Conservation (phyloP, 805 yeast genomes). For the Komagataella populi region DNA sequence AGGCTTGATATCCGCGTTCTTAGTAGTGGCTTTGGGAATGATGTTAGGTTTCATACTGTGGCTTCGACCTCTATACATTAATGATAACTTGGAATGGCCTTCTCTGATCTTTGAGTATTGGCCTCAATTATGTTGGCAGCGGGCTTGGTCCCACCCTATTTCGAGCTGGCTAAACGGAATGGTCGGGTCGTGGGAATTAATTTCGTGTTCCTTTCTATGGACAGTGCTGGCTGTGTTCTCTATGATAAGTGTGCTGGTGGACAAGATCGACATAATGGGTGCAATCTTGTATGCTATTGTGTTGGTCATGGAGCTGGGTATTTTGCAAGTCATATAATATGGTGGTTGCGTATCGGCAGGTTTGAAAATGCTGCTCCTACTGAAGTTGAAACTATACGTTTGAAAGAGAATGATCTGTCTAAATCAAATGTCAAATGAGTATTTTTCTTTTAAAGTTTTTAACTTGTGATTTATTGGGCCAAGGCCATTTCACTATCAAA, state of each 20-base stretch:
- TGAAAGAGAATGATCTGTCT: background rate
- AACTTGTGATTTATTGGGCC: background rate
- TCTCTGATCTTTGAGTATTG: constrained; percentile 55
- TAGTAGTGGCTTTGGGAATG: constrained; percentile 23
- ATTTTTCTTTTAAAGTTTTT: no score
- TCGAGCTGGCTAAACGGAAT: constrained; percentile 62
- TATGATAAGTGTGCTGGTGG: constrained; percentile 36
- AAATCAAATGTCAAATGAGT: background rate
- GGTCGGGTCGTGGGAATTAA: constrained; percentile 88
- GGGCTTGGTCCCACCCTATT: constrained; percentile 84
- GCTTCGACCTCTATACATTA: constrained; percentile 38
- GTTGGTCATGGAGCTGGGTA: constrained; percentile 65
- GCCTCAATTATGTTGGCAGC: constrained; percentile 65
- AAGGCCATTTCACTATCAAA: background rate
- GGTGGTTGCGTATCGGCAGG: constrained; percentile 29
- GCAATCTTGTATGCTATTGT: constrained; percentile 64
- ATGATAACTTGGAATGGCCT: constrained; percentile 48
- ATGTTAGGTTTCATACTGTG: constrained; percentile 50
- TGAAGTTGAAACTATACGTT: background rate
- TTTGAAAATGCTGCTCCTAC: background rate
- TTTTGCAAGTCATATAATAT: constrained; percentile 54
- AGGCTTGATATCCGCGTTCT: constrained; percentile 20
- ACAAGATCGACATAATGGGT: constrained; percentile 56
- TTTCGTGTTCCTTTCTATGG: constrained; percentile 63
- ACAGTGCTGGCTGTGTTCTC: constrained; percentile 71